These are phyloP conservation scores for Populus hybrid DNA, from an alignment of 441 rosid genomes.

Conservation along the genomic window DNA sequence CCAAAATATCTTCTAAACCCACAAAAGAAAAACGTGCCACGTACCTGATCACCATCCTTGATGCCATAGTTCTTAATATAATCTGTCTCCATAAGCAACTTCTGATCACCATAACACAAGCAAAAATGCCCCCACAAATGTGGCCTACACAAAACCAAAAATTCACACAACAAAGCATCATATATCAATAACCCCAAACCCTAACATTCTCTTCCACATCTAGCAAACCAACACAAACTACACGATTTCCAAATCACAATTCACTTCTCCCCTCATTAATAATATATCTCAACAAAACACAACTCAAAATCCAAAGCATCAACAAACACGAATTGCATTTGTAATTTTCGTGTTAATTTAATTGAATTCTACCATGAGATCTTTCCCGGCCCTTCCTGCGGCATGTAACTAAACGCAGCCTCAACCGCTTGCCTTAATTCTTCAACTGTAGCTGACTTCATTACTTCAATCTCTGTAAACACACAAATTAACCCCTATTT, in stretches of 20 bases:
- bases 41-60: constrained; percentile 84
- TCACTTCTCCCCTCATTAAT: background rate
- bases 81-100: constrained; percentile 50
- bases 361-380: constrained; percentile 62
- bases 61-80: constrained; percentile 57
- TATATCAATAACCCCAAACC: background rate
- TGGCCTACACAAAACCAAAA: constrained; percentile 46
- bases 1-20: background rate
- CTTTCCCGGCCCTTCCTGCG: constrained; percentile 50
- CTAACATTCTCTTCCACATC: background rate
- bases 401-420: constrained; percentile 61
- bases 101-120: constrained; percentile 56
- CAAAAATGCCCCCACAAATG: constrained; percentile 94
- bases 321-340: background rate
- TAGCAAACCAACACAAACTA: background rate
- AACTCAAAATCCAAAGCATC: background rate
- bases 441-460: constrained; percentile 52
- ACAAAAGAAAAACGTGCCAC: constrained; percentile 9
- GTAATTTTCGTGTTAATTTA: background rate
- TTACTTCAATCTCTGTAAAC: constrained; percentile 56
- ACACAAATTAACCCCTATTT: background rate
- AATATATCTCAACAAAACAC: background rate
- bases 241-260: background rate
- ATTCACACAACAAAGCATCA: background rate
- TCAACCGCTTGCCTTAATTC: constrained; percentile 81